Base-by-base conservation (phyloP, 352 stramenopile species). In the Elongisporangium senticosum region DNA sequence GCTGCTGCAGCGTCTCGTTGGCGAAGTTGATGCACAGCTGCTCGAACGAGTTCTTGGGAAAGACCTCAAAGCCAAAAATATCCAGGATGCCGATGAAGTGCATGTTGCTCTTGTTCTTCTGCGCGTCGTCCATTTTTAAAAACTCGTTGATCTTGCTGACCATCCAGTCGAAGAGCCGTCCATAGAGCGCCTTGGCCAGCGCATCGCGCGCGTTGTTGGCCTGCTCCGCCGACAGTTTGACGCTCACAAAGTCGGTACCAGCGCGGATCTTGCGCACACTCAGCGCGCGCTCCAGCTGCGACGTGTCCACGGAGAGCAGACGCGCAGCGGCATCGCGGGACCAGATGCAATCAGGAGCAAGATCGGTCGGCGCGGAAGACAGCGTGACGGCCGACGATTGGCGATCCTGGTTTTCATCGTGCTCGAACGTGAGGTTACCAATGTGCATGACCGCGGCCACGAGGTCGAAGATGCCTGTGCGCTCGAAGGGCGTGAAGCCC, bases 1-100 rank as follows among this genome's bases (percentile, higher is more conserved):
- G 81, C 53, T 92, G 83, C 64, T 96, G 86, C 23, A 96, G 71
- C 37, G 81, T 93, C 56, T 96, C 87, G 59, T 96, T 96, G 8
- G 84, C 79, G 61, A 91, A 96, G 64, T 96, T 96, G 68, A 96
- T 96, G 43, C 85, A 95, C 4, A 96, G 80, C 64, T 96, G 87
- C 65, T 96, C 87, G 60, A 95, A 96, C 54, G 80, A 93, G 62
- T 97, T 97, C 60, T 89, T 74, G 19, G 83, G 77, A 58, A 97
- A 96, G n/a, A 92, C 82, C 55, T 97, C 90, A 49, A 97, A 97
- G 37, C 90, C 90, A 65, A 97, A 97, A 59, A 97, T 96, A 71
- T 97, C 90, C 3, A 97, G 69, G 53, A 97, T 90, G 7, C 89
- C 90, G 37, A 97, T 96, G 60, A 89, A 95, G 43, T 87, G 79